Evolutionary conservation across 148 eudicot species (phyloP), one percentile per base, ranked within the genome.

Genomic region (Camellia granthamiana): DNA sequence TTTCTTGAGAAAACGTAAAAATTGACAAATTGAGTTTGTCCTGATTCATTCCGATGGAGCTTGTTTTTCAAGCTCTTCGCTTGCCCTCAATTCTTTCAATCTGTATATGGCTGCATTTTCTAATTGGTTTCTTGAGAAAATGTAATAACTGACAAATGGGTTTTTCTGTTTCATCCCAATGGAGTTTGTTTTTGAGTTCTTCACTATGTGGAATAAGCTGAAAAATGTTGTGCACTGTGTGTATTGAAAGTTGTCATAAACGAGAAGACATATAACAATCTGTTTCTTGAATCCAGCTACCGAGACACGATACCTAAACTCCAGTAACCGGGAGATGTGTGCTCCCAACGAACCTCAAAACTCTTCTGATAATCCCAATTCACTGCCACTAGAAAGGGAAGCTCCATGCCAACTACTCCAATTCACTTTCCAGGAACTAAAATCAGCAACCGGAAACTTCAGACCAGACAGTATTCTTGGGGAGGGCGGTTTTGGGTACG

Each of bases 401-500:
- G 64, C 87, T 56, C 88, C 85, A 5, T 83, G 80, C 73, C 93
- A 90, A 84, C 86, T 93, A 71, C 97, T 96, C 46, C 87, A 88
- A 73, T 93, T 96, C 79, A 87, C 81, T 49, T 92, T 82, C 58
- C 99, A 96, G 69, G 98, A 93, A 84, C 86, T 96, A 19, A 95
- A 92, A 85, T 90, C 99, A 4, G 97, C 98, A 0, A 96, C 99
- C 0, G 99, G 99, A 3, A 96, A 93, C 85, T 93, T 96, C 80
- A 91, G 99, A 78, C 99, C 99, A 0, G 99, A 93, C 76, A 96
- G 99, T 81, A 96, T 96, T 52, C 93, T 96, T 47, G 99, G 99
- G 78, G 99, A 96, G 74, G 99, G 99, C 52, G 99, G 99, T 3
- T 96, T 96, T 43, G 99, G 99, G 62, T 96, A 79, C 76, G 99